Evolutionary conservation across 2,329 filamentous ascomycete species (phyloP).

Genomic region (Venturia aucupariae): DNA sequence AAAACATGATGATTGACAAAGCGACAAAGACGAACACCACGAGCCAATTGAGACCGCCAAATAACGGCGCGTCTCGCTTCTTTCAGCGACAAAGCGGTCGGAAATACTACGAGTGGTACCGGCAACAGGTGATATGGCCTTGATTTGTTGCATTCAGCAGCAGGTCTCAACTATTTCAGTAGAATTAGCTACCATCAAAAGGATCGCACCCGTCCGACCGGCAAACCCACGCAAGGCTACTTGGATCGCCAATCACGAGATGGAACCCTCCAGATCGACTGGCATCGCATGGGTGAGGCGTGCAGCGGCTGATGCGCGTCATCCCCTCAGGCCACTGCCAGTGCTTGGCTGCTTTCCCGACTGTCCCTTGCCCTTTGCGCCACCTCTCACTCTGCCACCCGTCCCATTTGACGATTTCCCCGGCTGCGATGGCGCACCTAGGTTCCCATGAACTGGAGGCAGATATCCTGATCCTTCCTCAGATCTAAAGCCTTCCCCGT

Average conservation of each 20-base stretch:
- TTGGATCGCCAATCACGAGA: slow-evolving; percentile 7
- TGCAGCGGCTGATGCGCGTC: slow-evolving; percentile 9
- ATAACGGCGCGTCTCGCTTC: slow-evolving; percentile 2
- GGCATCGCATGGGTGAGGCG: not conserved
- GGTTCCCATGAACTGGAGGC: slow-evolving; percentile 8
- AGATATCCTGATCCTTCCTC: slow-evolving; percentile 28
- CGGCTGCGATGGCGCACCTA: slow-evolving; percentile 21
- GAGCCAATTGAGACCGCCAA: not conserved
- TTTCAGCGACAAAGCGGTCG: not conserved
- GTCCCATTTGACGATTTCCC: slow-evolving; percentile 18
- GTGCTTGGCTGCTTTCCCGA: slow-evolving; percentile 27
- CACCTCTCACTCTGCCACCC: slow-evolving; percentile 24
- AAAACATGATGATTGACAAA: not conserved
- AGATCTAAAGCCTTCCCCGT: slow-evolving; percentile 61
- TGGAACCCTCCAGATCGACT: slow-evolving; percentile 8
- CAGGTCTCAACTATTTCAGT: slow-evolving; percentile 14
- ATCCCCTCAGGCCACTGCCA: slow-evolving; percentile 25
- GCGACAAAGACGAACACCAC: not conserved
- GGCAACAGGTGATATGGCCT: slow-evolving; percentile 9
- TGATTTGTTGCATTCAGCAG: slow-evolving; percentile 8
- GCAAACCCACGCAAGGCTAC: slow-evolving; percentile 2
- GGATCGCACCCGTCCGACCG: slow-evolving; percentile 7
- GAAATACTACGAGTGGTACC: not conserved
- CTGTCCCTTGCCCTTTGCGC: slow-evolving; percentile 29
- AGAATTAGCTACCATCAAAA: slow-evolving; percentile 1